Evolutionary conservation across 352 stramenopile genomes (phyloP), one percentile per base, ranked within the genome.

Genomic region (Pythium oligandrum): DNA sequence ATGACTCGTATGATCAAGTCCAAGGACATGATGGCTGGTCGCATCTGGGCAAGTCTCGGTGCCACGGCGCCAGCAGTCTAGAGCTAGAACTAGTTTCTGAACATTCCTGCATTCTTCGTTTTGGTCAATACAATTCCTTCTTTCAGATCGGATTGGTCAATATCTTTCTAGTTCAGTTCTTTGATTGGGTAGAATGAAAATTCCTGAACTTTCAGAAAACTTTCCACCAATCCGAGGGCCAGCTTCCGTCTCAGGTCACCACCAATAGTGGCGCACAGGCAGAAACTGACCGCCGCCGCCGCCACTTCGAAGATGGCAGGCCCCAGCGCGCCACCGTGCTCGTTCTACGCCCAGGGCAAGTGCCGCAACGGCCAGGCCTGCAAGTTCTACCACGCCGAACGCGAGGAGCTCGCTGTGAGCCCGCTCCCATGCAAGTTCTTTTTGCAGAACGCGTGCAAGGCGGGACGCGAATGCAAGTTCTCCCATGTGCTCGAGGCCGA

Each of bases 391-490:
- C 80, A 90, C 63, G 73, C 64, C 9, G 32, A 56, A 43, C 64
- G 63, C 17, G 62, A 78, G 45, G 66, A 80, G 17, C 51, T 68
- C 37, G 59, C 73, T 0, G 55, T 72, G 26, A 73, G 63, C 48
- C 60, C 75, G 43, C 47, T 73, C 48, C 63, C 76, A 43, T 91
- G 78, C 66, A 90, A 81, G 53, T 91, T 88, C 57, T 90, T 82
- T 53, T 59, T 89, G 17, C 70, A 86, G 48, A 76, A 77, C 44
- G 52, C 71, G 40, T 91, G 80, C 62, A 84, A 58, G 34, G 75
- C 75, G 9, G 66, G 79, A 32, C 75, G 79, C 54, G 56, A 71
- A 12, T 90, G 76, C 71, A 85, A 80, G 48, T 90, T 88, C 55
- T 85, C 66, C 30, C 79, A 88, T 60, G 55, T 62, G 8, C 30